Percentiles rank a stretch among this genome's conserved stretches.
Evolutionary conservation across 2,329 filamentous ascomycete genomes (phyloP).

Genomic region (Corynespora cassiicola): DNA sequence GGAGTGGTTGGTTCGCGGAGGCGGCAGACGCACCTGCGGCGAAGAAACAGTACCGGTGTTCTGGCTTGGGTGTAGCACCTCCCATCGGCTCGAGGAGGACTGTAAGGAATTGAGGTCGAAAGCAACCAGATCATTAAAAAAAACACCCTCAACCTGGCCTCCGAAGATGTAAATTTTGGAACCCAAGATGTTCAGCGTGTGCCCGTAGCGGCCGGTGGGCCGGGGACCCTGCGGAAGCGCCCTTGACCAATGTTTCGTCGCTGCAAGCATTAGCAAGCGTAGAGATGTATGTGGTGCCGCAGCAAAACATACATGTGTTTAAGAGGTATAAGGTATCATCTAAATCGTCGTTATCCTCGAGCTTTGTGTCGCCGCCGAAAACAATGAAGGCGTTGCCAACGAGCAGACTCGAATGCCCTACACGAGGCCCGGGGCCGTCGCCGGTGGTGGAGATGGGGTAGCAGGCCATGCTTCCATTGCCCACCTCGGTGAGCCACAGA

Average conservation of each 20-base stretch:
- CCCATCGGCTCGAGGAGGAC: slow-evolving; percentile 90
- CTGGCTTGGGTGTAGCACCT: slow-evolving; percentile 78
- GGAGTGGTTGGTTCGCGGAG: slow-evolving; percentile 92
- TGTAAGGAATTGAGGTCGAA: slow-evolving; percentile 97
- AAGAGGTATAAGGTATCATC: slow-evolving; percentile 96
- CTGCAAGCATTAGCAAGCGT: slow-evolving; percentile 54
- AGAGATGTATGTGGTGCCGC: not conserved
- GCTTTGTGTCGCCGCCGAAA: slow-evolving; percentile 97
- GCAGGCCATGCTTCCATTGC: slow-evolving; percentile 80
- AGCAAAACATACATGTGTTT: slow-evolving; percentile 88
- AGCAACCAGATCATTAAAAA: slow-evolving; percentile 95
- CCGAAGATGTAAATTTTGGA: slow-evolving; percentile 98
- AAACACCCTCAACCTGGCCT: slow-evolving; percentile 94
- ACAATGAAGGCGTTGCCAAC: slow-evolving; percentile 99
- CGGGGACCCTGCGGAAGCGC: slow-evolving; percentile 85
- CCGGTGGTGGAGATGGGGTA: slow-evolving; percentile 91
- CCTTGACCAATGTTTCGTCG: slow-evolving; percentile 96
- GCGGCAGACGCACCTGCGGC: slow-evolving; percentile 59
- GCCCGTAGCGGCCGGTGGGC: slow-evolving; percentile 90
- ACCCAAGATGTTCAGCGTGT: slow-evolving; percentile 93
- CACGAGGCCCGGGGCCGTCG: slow-evolving; percentile 92
- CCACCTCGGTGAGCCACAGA: slow-evolving; percentile 96
- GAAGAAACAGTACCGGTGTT: slow-evolving; percentile 57
- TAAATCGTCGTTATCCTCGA: slow-evolving; percentile 87
- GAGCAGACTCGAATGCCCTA: slow-evolving; percentile 90